These are phyloP conservation scores for Paracoccidioides brasiliensis DNA, from an alignment of 2,329 filamentous ascomycete species.

Conservation along the genomic window DNA sequence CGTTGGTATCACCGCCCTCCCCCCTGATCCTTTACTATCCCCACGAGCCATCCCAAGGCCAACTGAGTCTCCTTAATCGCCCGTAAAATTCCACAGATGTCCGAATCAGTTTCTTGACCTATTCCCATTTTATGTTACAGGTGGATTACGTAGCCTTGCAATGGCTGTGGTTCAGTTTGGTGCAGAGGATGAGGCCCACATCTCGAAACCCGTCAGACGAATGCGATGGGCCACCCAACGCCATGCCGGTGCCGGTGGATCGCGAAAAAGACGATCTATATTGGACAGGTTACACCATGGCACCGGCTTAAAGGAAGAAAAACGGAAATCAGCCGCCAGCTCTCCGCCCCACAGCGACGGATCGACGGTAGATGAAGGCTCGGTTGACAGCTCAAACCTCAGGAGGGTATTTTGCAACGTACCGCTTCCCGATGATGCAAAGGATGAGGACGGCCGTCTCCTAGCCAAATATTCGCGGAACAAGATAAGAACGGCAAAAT, in stretches of 20 bases:
- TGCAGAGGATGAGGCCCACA: constrained; percentile 27
- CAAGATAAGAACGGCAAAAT: constrained; percentile 96
- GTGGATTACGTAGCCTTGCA: constrained; percentile 6
- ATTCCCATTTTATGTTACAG: constrained; percentile 9
- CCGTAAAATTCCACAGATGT: background rate
- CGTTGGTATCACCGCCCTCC: background rate
- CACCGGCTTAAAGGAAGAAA: constrained; percentile 54
- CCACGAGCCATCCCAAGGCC: background rate
- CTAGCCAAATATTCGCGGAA: constrained; percentile 63
- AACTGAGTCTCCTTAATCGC: background rate
- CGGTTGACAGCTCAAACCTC: constrained; percentile 27
- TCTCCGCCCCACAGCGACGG: constrained; percentile 22
- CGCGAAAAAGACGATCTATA: constrained; percentile 69
- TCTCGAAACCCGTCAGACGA: constrained; percentile 55
- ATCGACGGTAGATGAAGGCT: constrained; percentile 12
- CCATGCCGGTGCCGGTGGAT: constrained; percentile 59
- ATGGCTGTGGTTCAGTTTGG: constrained; percentile 30
- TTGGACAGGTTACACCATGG: constrained; percentile 60
- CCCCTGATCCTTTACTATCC: background rate
- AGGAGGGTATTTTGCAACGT: constrained; percentile 74
- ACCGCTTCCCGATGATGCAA: constrained; percentile 58
- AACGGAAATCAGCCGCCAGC: constrained; percentile 38
- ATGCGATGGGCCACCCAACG: constrained; percentile 96
- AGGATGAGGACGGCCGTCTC: constrained; percentile 71
- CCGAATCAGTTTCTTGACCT: constrained; percentile 2